Evolutionary conservation across 352 stramenopile species (phyloP), one percentile per base, ranked within the genome.

Genomic region (Pythium aquatile): DNA sequence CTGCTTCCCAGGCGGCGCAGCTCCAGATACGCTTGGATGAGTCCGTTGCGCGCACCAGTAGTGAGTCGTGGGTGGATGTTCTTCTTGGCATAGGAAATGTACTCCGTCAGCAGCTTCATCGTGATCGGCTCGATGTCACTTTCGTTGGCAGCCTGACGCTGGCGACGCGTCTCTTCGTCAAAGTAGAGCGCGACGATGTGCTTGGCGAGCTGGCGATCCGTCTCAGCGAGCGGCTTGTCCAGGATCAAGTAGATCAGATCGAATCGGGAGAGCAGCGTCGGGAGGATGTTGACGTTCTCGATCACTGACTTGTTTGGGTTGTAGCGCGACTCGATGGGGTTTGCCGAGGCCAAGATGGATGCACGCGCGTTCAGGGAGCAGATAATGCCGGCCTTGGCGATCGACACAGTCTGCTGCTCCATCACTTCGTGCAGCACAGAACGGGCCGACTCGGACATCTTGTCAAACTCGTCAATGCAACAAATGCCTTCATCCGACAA

Each of bases 221-320:
- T 91, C 62, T 98, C 95, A 5, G 87, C 70, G 58, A 98, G 91
- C 1, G 97, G 93, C 61, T 97, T 97, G 79, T 99, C 98, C 35
- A 99, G 84, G 69, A 99, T 98, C 20, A 99, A 82, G 75, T 99
- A 99, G 70, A 99, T 99, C 57, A 99, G 87, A 77, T 99, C 98
- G 69, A 99, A 99, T 42, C 98, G 92, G 65, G 91, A 98, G 5
- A 99, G 79, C 30, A 99, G 81, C 24, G 98, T 99, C 3, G 97
- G 97, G 20, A 98, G 81, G 48, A 99, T 93, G 72, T 99, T 96
- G 56, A 99, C 97, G 74, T 99, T 99, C 62, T 99, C 96, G 39
- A 99, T 96, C 37, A 99, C 97, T 32, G 87, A 98, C 61, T 99
- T 89, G 63, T 91, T 94, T 2, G 98, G 97, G 75, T 99, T 99